A percentile compares a stretch with the other conserved stretches of the same genome.
Evolutionary conservation across 768 basidiomycete species (phyloP).

Genomic region (Lentinula lateritia): DNA sequence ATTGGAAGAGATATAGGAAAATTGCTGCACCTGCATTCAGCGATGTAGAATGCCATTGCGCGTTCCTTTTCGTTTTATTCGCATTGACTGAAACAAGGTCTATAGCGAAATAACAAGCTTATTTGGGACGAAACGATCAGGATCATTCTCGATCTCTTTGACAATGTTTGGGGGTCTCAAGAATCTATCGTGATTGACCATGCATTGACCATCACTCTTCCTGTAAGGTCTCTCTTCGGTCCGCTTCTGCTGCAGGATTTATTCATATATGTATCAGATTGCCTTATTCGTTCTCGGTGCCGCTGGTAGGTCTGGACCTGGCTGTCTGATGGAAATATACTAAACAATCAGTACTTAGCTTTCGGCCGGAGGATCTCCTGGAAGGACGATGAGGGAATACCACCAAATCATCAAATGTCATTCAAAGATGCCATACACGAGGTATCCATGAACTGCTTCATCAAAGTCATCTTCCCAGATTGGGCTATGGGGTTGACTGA

Average conservation of each 20-base stretch:
- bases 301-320: slow-evolving; percentile 31
- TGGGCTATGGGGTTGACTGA: slow-evolving; percentile 33
- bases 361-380: slow-evolving; percentile 8
- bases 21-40: slow-evolving; percentile 63
- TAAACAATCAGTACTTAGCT: background rate
- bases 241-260: no score
- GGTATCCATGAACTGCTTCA: slow-evolving; percentile 30
- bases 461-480: slow-evolving; percentile 33
- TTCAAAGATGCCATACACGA: slow-evolving; percentile 45
- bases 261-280: background rate
- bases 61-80: background rate
- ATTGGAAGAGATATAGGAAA: slow-evolving; percentile 63
- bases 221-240: slow-evolving; percentile 24
- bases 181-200: slow-evolving; percentile 37
- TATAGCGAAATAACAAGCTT: slow-evolving; percentile 38
- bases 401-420: slow-evolving; percentile 38
- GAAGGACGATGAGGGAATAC: slow-evolving; percentile 13
- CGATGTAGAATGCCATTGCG: slow-evolving; percentile 31
- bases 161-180: slow-evolving; percentile 42
- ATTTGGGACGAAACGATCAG: slow-evolving; percentile 42
- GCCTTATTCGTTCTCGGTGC: slow-evolving; percentile 14
- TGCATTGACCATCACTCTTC: slow-evolving; percentile 46
- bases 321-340: background rate
- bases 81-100: no score
- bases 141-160: slow-evolving; percentile 38